Evolutionary conservation across 306 rosid genomes (phyloP).

Genomic region (Cucumis cinereus): DNA sequence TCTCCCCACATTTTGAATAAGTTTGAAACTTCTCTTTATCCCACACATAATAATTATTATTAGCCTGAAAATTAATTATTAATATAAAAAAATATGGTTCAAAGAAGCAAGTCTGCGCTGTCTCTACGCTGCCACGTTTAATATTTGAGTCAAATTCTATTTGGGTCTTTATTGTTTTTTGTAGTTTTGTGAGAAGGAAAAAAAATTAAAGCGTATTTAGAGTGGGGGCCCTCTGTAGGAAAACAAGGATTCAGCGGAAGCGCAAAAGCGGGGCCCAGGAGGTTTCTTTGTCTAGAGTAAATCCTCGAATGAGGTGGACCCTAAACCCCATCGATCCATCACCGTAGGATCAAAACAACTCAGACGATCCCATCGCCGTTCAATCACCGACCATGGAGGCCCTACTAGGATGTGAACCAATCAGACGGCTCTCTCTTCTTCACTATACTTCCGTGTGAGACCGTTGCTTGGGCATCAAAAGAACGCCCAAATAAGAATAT

Average conservation of each 20-base stretch:
- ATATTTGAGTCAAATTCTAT: neutral
- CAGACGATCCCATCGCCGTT: neutral
- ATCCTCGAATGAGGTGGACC: neutral
- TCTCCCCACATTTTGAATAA: neutral
- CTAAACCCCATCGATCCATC: neutral
- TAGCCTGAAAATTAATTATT: no score
- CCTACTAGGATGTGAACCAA: slow-evolving; percentile 25
- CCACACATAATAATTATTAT: neutral
- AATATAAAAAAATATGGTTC: neutral
- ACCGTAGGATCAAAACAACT: slow-evolving; percentile 2
- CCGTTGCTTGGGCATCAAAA: slow-evolving; percentile 25
- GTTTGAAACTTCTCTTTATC: neutral
- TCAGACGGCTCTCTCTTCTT: slow-evolving; percentile 8
- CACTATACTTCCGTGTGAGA: slow-evolving; percentile 10
- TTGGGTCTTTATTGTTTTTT: neutral
- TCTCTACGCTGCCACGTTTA: neutral
- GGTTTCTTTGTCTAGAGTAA: slow-evolving; percentile 9
- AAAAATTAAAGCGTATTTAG: neutral
- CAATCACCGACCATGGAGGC: neutral
- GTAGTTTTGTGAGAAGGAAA: neutral
- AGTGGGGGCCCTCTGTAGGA: neutral
- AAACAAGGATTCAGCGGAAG: neutral
- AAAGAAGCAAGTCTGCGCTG: neutral
- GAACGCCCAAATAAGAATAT: slow-evolving; percentile 14
- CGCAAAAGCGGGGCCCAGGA: neutral